Percentiles rank a stretch among this genome's conserved stretches.
Conservation (phyloP, 2,329 filamentous ascomycete genomes). For the Lachnum nothofagi region DNA sequence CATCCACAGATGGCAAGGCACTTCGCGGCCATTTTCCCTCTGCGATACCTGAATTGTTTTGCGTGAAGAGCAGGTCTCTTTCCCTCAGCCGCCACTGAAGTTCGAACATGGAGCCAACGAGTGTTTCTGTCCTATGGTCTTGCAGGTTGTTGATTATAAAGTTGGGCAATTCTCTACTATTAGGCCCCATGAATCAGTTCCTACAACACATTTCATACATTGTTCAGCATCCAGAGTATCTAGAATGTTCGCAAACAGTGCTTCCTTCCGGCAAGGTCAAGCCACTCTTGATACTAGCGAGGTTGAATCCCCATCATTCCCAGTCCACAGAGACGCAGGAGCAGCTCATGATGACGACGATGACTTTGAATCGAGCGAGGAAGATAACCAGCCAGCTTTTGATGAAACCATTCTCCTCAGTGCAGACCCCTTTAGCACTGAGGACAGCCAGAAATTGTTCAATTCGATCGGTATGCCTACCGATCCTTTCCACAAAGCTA, state of each 20-base stretch:
- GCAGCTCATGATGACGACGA: not conserved
- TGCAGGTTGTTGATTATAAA: no score
- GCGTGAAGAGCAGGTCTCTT: no score
- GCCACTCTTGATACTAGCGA: not conserved
- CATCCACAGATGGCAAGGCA: no score
- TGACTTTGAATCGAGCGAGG: constrained; percentile 2
- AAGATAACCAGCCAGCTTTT: not conserved
- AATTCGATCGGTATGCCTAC: constrained; percentile 31
- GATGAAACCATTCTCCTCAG: not conserved
- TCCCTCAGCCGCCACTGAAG: no score
- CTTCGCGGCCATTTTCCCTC: no score
- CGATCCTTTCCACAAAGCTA: not conserved
- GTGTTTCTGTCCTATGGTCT: no score
- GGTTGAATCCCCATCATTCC: not conserved
- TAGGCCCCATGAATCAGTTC: no score
- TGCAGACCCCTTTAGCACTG: constrained; percentile 34
- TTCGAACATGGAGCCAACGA: not conserved
- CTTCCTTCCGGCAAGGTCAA: not conserved
- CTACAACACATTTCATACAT: no score
- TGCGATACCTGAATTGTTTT: no score
- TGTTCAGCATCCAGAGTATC: no score
- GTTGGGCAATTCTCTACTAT: no score
- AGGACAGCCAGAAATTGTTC: constrained; percentile 34
- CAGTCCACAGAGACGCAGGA: not conserved
- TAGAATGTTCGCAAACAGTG: not conserved